Percentiles rank a stretch among this genome's conserved stretches.
phyloP scores from a whole-genome alignment of 2,329 filamentous ascomycete species.

The Penicillium corylophilum region DNA sequence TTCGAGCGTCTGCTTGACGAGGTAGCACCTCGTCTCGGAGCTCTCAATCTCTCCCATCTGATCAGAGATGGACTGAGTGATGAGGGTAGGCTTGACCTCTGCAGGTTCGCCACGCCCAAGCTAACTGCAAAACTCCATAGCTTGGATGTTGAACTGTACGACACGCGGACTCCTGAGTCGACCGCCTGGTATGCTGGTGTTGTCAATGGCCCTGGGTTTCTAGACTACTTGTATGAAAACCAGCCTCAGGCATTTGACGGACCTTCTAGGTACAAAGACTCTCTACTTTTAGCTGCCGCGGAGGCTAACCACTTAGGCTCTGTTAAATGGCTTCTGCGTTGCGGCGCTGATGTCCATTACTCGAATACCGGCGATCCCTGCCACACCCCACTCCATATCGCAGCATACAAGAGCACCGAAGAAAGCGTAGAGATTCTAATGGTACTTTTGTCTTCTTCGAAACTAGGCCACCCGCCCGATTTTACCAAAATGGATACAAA shows the following conservation, averaged over 20 bases:
- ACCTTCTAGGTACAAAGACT: background rate
- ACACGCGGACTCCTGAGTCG: background rate
- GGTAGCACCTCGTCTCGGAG: background rate
- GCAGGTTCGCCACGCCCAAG: background rate
- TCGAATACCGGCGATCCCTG: background rate
- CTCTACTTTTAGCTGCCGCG: background rate
- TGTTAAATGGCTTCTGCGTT: background rate
- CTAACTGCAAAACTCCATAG: background rate
- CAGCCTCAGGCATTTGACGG: background rate
- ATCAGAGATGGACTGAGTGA: background rate
- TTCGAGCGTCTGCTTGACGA: background rate
- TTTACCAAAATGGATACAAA: background rate
- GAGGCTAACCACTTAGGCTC: background rate
- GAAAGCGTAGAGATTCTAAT: background rate
- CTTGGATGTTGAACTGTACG: background rate
- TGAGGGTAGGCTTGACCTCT: background rate
- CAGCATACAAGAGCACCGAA: background rate
- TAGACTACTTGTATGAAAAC: background rate
- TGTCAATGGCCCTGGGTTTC: background rate
- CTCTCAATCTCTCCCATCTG: background rate
- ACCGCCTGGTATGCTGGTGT: slow-evolving; percentile 3
- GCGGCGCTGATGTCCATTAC: background rate
- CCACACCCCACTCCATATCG: background rate
- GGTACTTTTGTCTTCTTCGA: background rate
- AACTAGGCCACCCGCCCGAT: background rate